A percentile compares a stretch with the other conserved stretches of the same genome.
These are phyloP conservation scores for Spatholobus suberectus DNA, from an alignment of 306 rosid genomes.

Conservation along the genomic window DNA sequence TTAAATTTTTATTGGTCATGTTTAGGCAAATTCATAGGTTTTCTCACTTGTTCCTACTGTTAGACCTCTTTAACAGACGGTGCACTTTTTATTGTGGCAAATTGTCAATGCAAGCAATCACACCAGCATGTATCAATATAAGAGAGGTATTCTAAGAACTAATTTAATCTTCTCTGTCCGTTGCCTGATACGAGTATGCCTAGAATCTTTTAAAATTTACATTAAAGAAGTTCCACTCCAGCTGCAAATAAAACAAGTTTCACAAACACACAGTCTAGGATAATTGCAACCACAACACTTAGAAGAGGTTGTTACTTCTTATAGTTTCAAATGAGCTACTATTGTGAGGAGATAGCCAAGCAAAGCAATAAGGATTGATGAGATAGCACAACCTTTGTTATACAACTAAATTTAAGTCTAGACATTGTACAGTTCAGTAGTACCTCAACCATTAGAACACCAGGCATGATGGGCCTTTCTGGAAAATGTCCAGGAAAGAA, in stretches of 20 bases:
- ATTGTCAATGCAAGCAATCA: background rate
- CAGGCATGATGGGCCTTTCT: conserved; percentile 95
- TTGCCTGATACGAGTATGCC: background rate
- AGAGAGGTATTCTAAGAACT: background rate
- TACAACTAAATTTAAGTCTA: background rate
- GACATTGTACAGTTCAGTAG: background rate
- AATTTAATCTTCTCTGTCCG: background rate
- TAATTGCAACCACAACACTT: background rate
- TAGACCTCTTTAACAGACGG: background rate
- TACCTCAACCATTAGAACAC: conserved; percentile 98
- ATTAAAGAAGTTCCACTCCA: background rate
- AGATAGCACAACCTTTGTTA: background rate
- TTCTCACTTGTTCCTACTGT: background rate
- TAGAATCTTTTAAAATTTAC: background rate
- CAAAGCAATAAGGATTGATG: background rate
- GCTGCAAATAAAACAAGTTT: background rate
- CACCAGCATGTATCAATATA: background rate
- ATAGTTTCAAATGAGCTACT: background rate
- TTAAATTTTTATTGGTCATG: background rate
- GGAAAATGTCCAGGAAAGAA: conserved; percentile 99
- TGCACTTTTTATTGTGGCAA: background rate
- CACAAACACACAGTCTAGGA: background rate
- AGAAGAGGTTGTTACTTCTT: conserved; percentile 6
- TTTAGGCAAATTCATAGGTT: background rate
- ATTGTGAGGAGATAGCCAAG: background rate